These are phyloP conservation scores for Detonula confervacea DNA, from an alignment of 352 stramenopile species.

Conservation along the genomic window DNA sequence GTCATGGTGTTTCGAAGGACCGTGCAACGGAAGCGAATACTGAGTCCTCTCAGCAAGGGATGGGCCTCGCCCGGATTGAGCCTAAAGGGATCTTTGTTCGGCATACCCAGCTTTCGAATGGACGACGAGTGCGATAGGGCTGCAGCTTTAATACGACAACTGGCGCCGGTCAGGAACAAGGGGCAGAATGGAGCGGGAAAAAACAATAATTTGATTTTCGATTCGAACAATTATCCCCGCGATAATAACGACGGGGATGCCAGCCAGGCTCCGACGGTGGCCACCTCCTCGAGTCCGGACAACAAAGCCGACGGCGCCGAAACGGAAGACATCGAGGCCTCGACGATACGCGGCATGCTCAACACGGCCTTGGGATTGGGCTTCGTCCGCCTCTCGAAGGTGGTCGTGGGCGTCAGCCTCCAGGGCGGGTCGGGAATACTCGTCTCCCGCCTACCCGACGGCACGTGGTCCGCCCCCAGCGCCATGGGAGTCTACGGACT, in stretches of 20 bases:
- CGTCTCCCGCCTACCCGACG: slow-evolving; percentile 92
- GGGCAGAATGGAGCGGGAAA: neutral
- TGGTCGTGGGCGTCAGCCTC: slow-evolving; percentile 79
- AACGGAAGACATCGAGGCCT: slow-evolving; percentile 65
- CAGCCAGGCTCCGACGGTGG: slow-evolving; percentile 14
- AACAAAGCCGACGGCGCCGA: neutral
- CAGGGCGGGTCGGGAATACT: slow-evolving; percentile 89
- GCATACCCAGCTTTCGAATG: slow-evolving; percentile 71
- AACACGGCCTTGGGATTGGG: slow-evolving; percentile 75
- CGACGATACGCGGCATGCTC: slow-evolving; percentile 78
- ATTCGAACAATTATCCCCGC: slow-evolving; percentile 5
- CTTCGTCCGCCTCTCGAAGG: slow-evolving; percentile 81
- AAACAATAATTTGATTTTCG: neutral
- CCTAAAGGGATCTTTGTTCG: slow-evolving; percentile 50
- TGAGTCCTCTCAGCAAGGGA: slow-evolving; percentile 26
- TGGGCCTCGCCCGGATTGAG: slow-evolving; percentile 49
- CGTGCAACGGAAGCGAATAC: slow-evolving; percentile 62
- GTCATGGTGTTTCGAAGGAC: slow-evolving; percentile 81
- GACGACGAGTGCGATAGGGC: slow-evolving; percentile 86
- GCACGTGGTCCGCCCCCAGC: slow-evolving; percentile 93
- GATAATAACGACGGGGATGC: slow-evolving; percentile 17
- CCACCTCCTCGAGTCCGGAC: slow-evolving; percentile 30
- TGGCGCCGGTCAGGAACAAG: slow-evolving; percentile 56
- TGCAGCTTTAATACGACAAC: slow-evolving; percentile 62
- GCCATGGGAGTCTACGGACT: slow-evolving; percentile 89